Evolutionary conservation across 139 green algal genomes (phyloP), one percentile per base, ranked within the genome.

Genomic region (Picochlorum sp.): DNA sequence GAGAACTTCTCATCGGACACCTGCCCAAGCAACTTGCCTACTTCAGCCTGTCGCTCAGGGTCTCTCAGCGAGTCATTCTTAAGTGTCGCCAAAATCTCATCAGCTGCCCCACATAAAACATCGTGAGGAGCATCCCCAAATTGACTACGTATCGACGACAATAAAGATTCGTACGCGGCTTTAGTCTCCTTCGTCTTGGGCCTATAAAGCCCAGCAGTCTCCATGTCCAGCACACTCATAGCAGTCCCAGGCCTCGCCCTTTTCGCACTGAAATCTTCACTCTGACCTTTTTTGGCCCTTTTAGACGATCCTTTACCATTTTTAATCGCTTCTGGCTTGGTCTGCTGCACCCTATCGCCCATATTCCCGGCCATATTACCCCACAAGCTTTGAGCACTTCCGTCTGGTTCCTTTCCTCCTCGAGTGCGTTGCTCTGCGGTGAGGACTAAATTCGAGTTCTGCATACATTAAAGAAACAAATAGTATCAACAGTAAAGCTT

Each of bases 361-460:
- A 99, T 97, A 56, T 89, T 89, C 32, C 76, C 73, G 23, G 81
- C 66, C 77, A 93, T 90, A 14, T 79, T 75, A 1, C 85, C 87
- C 73, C 75, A 88, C 9, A 98, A 83, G 23, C 87, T 83, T 65
- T 95, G 89, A 13, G 92, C 84, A 69, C 93, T 87, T 14, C 94
- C 94, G 38, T 83, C 90, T 5, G 94, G 93, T 74, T 97, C 93
- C 21, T 78, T 69, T 7, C 72, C 86, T 11, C 90, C 77, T 21
- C 56, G 15, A 11, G 80, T 89, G 30, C 89, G 84, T 34, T 80
- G 88, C 58, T 97, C 90, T 2, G 87, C 83, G 0, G 91, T 96
- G 13, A 98, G 84, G 71, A 99, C 93, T 2, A 98, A 77, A 64
- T 84, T 92, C 8, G 93, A 96, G 78, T 98, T 98, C 85, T 96